phyloP scores from a whole-genome alignment of 2,329 filamentous ascomycete genomes.

The Trichoderma cornu-damae region DNA sequence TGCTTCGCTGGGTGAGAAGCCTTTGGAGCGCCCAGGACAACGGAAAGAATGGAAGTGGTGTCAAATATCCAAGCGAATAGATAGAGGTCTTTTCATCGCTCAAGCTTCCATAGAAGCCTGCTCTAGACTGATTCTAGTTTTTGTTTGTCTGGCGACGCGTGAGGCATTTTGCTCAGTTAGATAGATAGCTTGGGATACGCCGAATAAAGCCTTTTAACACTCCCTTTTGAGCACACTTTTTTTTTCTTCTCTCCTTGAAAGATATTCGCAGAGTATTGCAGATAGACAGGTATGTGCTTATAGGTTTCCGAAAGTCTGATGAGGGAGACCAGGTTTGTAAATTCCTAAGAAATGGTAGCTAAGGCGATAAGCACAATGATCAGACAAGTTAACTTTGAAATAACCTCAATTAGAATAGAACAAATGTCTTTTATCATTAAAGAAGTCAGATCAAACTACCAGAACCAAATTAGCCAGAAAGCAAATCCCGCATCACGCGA shows the following conservation, averaged over 20 bases:
- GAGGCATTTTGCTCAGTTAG: neutral
- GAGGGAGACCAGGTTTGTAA: neutral
- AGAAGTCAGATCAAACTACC: no score
- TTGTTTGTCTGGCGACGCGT: neutral
- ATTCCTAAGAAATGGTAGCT: neutral
- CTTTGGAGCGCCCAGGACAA: neutral
- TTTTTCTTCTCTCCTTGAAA: neutral
- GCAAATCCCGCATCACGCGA: neutral
- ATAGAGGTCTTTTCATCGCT: no score
- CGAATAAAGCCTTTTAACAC: no score
- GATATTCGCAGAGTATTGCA: neutral
- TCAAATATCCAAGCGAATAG: neutral
- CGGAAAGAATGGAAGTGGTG: rapidly evolving
- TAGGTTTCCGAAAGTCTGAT: neutral
- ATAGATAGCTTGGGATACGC: no score
- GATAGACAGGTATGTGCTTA: neutral
- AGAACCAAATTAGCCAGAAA: neutral
- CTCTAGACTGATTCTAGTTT: no score
- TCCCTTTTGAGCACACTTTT: neutral
- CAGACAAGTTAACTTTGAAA: no score
- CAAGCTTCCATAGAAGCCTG: no score
- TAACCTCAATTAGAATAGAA: no score
- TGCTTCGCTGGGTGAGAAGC: no score
- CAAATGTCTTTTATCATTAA: no score
- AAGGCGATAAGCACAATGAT: neutral